Evolutionary conservation across 177 flowering plant genomes (phyloP), one percentile per base, ranked within the genome.

Genomic region (Vitis hybrid): DNA sequence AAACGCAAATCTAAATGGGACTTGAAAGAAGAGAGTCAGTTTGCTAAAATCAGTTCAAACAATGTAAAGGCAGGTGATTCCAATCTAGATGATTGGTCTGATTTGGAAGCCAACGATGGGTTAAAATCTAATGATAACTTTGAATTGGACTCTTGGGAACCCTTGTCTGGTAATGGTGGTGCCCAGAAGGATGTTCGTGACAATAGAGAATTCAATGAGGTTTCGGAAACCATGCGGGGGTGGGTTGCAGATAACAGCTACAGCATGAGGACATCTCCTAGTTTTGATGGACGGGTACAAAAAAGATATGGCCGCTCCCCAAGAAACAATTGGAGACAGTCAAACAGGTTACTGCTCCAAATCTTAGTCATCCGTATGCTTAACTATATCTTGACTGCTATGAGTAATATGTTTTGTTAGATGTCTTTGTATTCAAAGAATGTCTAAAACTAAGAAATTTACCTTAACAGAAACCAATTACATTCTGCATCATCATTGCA

Each of bases 1-100:
- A 80, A 74, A 56, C 72, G 74, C 17, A 64, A 39, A 54, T 78
- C 75, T 66, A 74, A 74, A 64, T 74, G 81, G 81, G 84, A 75
- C 77, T 70, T 69, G 68, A 57, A 65, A 60, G 83, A 71, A 62
- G 78, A 74, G 32, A 49, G 74, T 56, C 54, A 56, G 50, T 48
- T 54, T 50, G 12, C 45, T 51, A 73, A 72, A 19, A 60, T 6
- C 65, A 69, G 67, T 60, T 65, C 61, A 57, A 67, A 62, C 7
- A 76, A 65, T 73, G 75, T 50, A 58, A 72, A 68, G 51, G 55
- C 18, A 50, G 73, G 63, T 21, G 59, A 72, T 62, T 39, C 65
- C 65, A 8, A 10, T 67, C 51, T 45, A 59, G 70, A 78, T 55
- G 62, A 51, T 52, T 65, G 72, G 74, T 51, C 72, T 34, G 69